A percentile compares a stretch with the other conserved stretches of the same genome.
phyloP scores from a whole-genome alignment of 2,329 filamentous ascomycete genomes.

The Fusarium albosuccineum region DNA sequence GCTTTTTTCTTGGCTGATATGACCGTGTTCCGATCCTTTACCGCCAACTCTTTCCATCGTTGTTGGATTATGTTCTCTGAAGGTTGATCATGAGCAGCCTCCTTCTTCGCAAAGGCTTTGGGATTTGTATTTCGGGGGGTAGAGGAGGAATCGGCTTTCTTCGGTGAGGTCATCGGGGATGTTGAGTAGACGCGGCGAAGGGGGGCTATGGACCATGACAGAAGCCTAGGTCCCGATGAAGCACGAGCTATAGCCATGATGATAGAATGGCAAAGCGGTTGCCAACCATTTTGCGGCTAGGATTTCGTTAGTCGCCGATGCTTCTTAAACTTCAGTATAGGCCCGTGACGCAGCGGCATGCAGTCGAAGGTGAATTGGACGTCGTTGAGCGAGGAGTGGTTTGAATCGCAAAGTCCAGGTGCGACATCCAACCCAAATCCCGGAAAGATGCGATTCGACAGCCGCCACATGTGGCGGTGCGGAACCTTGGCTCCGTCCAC shows the following conservation, averaged over 20 bases:
- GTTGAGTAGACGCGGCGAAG: conserved; percentile 32
- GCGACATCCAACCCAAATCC: not conserved
- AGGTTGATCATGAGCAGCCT: not conserved
- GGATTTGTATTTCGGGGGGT: not conserved
- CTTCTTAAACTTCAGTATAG: not conserved
- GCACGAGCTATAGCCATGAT: conserved; percentile 45
- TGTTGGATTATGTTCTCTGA: not conserved
- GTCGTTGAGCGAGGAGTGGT: not conserved
- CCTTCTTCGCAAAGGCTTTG: not conserved
- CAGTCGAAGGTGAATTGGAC: no score
- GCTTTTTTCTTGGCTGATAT: no score
- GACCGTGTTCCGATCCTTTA: no score
- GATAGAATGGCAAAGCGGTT: conserved; percentile 10
- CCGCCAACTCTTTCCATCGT: conserved; percentile 8
- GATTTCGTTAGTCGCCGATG: not conserved
- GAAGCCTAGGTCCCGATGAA: conserved; percentile 25
- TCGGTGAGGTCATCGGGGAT: conserved; percentile 15
- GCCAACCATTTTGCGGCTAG: conserved; percentile 30
- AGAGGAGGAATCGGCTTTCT: not conserved
- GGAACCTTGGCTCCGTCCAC: not conserved
- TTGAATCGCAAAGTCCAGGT: conserved; percentile 7
- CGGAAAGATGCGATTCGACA: not conserved
- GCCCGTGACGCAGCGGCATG: no score
- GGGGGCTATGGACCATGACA: conserved; percentile 22
- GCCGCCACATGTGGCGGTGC: conserved; percentile 31